Base-by-base conservation (phyloP, 73 alveolate species). In the Paramecium caudatum region DNA sequence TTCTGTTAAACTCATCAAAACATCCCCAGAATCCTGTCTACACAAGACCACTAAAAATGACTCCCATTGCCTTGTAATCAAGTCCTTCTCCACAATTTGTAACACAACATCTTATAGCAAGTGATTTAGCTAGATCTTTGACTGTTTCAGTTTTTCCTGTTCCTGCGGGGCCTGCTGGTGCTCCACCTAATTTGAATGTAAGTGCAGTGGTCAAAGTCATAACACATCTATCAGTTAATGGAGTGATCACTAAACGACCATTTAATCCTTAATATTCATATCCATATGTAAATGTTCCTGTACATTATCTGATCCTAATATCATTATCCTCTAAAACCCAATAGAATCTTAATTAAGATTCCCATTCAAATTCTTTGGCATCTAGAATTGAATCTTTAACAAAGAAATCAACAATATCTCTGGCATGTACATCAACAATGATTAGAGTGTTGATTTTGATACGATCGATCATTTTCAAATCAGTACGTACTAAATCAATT, bases 121-220 rank as follows among this genome's bases (percentile, higher is more conserved):
- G 84, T 21, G 98, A 92, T 94, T 97, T 98, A 55, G 99, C 99
- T 82, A 98, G 94, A 96, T 98, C 99, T 95, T 98, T 98, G 1
- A 96, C 98, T 10, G 99, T 97, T 93, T 98, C 99, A 5, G 99
- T 98, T 82, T 97, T 98, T 36, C 99, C 99, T 10, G 99, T 98
- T 32, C 99, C 99, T 5, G 99, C 99, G 1, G 99, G 99, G 5
- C 99, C 99, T 5, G 99, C 99, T 4, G 99, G 99, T 19, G 99
- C 99, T 8, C 99, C 99, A n/a, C 99, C 99, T 78, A 92, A 88
- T 46, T 94, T 92, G 91, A 98, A 97, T 70, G 99, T 95, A 23
- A 98, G 97, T 3, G 99, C 99, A 12, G 99, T 95, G 1, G 99
- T 98, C 36, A 98, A 84, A n/a, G 99, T 98, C 99, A 98, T 98